Base-by-base conservation (phyloP, 768 basidiomycete genomes). In the Mycena amicta region DNA sequence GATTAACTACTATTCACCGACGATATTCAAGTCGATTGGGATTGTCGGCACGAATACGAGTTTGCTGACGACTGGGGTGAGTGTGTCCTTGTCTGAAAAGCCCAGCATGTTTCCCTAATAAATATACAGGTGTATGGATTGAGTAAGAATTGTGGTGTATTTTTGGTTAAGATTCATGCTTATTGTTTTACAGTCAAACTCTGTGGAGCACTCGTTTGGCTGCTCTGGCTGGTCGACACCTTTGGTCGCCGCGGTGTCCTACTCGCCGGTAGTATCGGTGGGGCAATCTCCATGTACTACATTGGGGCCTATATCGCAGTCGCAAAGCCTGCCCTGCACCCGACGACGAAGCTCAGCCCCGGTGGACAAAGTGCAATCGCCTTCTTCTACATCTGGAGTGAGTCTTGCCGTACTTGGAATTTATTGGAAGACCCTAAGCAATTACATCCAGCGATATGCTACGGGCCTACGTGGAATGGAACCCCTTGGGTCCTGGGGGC, bases 1-100 rank as follows among this genome's bases (percentile, higher is more conserved):
- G 0, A 76, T 79, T 51, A 77, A 76, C 58, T 79, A 79, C 62
- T 81, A 81, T 65, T 76, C 75, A 71, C 80, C 80, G 3, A 80
- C 79, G 0, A 74, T 83, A 25, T 81, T 83, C 73, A 69, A 66
- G 28, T 75, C 75, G 3, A 75, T 84, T 31, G 82, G 82, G 2
- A 64, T 83, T 37, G 71, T 70, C 3, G 76, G 76, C 3, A 68
- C 68, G 8, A 73, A 66, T 39, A 72, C 69, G 5, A 59, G 70
- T 2, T 70, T 79, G 11, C 74, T 80, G 54, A 77, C 77, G 0
- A 80, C 80, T 22, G 80, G 81, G n/a, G 61, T 62, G 39, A 41
- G 59, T 56, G 8, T 29, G 3, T 26, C 18, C 1, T 23, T 20
- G 12, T 11, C 12, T 23, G n/a, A 54, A 39, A 11, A 29, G 8